Conservation (phyloP, 208 protist species). For the Trichomonas tenax region DNA sequence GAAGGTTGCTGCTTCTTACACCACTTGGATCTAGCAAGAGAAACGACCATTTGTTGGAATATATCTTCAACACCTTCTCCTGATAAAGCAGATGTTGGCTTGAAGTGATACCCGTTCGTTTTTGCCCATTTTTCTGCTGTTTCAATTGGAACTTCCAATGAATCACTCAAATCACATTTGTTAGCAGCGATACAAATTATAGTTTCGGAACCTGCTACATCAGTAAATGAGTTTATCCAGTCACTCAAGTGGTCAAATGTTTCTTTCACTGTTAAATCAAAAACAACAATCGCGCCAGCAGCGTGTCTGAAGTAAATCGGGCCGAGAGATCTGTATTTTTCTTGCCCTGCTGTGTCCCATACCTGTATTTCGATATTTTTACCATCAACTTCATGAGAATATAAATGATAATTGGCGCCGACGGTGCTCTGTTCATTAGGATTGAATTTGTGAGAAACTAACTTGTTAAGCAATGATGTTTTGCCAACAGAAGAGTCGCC, state of each 20-base stretch:
- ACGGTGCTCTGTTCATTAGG: not conserved
- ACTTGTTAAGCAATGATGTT: not conserved
- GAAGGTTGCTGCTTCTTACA: not conserved
- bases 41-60: not conserved
- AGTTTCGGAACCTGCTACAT: not conserved
- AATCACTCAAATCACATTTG: not conserved
- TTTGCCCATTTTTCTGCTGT: not conserved
- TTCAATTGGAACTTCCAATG: not conserved
- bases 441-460: not conserved
- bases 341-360: not conserved
- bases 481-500: conserved; percentile 1
- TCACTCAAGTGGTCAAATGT: not conserved
- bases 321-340: not conserved
- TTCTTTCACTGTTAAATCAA: not conserved
- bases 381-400: not conserved
- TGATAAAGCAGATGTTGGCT: not conserved
- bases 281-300: not conserved
- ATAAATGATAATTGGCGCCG: not conserved
- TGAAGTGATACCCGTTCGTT: not conserved
- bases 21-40: not conserved
- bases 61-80: not conserved
- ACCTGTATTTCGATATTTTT: not conserved
- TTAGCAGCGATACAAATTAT: not conserved
- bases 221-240: not conserved
- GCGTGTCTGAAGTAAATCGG: not conserved